Evolutionary conservation across 768 basidiomycete species (phyloP), one percentile per base, ranked within the genome.

Genomic region (Termitomyces sp.): DNA sequence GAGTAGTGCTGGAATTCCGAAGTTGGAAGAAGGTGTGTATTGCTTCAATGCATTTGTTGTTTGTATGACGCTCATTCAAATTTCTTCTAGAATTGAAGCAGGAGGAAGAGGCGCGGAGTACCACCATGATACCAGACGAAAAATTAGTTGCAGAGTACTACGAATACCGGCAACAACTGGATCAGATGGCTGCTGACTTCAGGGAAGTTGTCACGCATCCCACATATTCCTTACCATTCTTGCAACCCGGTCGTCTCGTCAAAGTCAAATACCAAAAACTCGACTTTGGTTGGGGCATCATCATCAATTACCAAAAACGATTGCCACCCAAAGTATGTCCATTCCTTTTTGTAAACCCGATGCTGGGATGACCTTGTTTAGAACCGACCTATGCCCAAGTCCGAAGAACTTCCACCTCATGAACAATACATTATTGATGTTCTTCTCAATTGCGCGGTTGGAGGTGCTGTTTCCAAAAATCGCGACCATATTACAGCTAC

Each of bases 281-380:
- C 14, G 91, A 99, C 74, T 98, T 96, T 73, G 96, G 96, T 10
- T 98, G 97, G 97, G 96, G 96, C 43, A 85, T 94, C 47, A 85
- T 98, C 56, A 83, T 98, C 69, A 96, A 94, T 71, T 98, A 87
- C 69, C 88, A 92, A 71, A 97, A 97, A 73, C 86, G 95, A 0
- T 66, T 87, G 25, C 85, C 87, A n/a, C 83, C 90, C 15, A 96
- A 94, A 79, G 93, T 88, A 63, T 29, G 76, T 67, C 11, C 58
- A 42, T 47, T 52, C 9, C 46, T 14, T 56, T 47, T 15, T 45
- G 20, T 29, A 49, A 52, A 29, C 38, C n/a, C 2, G 11, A 54
- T 5, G 15, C 49, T 31, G 60, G 1, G 32, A 57, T 50, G 20
- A 49, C 31, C 29, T 47, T 59, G 48, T 46, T 25, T 45, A 92